phyloP scores from a whole-genome alignment of 352 stramenopile species.

The Phytopythium litorale region DNA sequence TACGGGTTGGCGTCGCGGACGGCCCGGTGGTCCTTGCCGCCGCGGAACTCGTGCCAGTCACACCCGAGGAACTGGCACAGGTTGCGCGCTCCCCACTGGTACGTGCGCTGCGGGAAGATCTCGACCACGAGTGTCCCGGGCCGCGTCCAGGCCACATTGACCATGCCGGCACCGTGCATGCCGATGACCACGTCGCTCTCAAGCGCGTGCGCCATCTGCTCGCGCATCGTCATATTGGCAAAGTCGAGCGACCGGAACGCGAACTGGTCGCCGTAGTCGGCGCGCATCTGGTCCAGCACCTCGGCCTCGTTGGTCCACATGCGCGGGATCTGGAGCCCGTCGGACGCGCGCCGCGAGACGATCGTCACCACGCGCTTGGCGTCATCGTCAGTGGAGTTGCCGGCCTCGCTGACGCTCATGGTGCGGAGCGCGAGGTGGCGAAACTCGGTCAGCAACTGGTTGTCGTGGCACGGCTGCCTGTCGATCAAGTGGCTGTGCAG shows the following conservation, averaged over 20 bases:
- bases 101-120: slow-evolving; percentile 53
- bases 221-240: slow-evolving; percentile 38
- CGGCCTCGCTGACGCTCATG: not conserved
- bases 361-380: slow-evolving; percentile 10
- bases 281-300: slow-evolving; percentile 37
- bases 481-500: slow-evolving; percentile 47
- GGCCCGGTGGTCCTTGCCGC: slow-evolving; percentile 25
- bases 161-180: slow-evolving; percentile 79
- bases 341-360: slow-evolving; percentile 48
- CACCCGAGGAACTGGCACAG: slow-evolving; percentile 72
- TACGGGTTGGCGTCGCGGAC: slow-evolving; percentile 29
- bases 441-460: not conserved
- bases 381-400: not conserved
- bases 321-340: slow-evolving; percentile 42
- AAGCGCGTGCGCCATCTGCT: slow-evolving; percentile 69
- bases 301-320: slow-evolving; percentile 68
- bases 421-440: slow-evolving; percentile 1
- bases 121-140: slow-evolving; percentile 11
- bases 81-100: slow-evolving; percentile 73
- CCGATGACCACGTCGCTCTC: slow-evolving; percentile 75
- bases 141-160: slow-evolving; percentile 66
- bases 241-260: slow-evolving; percentile 63
- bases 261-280: slow-evolving; percentile 26
- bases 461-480: slow-evolving; percentile 28
- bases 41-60: slow-evolving; percentile 54